These are phyloP conservation scores for Dipteronia sinensis DNA, from an alignment of 345 rosid species.

Conservation along the genomic window DNA sequence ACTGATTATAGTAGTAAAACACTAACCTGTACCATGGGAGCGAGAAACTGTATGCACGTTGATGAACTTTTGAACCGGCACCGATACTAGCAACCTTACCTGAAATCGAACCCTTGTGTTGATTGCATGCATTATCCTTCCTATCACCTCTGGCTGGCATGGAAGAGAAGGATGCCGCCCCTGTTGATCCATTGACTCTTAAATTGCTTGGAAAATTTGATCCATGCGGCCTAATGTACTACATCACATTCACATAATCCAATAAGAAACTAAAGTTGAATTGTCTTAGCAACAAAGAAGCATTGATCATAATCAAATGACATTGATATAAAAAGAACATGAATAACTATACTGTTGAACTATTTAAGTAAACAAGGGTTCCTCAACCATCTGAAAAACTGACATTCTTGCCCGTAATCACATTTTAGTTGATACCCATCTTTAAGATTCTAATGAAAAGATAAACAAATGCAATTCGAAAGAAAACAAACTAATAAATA, in stretches of 20 bases:
- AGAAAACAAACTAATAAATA: no score
- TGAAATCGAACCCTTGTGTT: conserved; percentile 18
- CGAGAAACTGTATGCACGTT: conserved; percentile 40
- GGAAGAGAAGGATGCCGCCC: conserved; percentile 18
- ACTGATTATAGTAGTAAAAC: neutral
- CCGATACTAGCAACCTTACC: conserved; percentile 21
- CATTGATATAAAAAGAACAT: neutral
- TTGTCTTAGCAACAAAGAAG: neutral
- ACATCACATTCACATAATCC: conserved; percentile 18
- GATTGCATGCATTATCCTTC: conserved; percentile 30
- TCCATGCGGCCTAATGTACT: conserved; percentile 28
- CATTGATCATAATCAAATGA: neutral
- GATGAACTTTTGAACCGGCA: conserved; percentile 33
- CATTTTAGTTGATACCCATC: neutral
- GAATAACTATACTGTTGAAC: no score
- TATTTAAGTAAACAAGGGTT: no score
- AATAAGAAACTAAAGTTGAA: conserved; percentile 6
- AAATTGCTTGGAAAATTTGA: conserved; percentile 27
- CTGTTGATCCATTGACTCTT: conserved; percentile 25
- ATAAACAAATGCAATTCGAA: no score
- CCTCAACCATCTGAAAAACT: no score
- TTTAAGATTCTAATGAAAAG: neutral
- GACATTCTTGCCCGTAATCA: neutral
- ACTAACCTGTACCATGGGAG: conserved; percentile 71
- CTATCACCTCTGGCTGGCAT: conserved; percentile 20